A percentile compares a stretch with the other conserved stretches of the same genome.
Conservation (phyloP, 805 yeast genomes). For the Zygoascus tannicola region DNA sequence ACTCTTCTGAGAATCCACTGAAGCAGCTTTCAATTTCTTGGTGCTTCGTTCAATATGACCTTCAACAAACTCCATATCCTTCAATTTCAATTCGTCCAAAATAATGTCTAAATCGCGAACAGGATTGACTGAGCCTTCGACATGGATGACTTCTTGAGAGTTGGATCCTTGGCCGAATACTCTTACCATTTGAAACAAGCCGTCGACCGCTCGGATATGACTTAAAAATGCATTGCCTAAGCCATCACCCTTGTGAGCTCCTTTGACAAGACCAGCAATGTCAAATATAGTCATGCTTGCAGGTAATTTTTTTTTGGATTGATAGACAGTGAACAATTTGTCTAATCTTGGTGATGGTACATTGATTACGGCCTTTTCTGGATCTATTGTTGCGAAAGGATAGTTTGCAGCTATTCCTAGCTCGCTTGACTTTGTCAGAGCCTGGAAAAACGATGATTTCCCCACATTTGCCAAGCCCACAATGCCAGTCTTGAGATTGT, state of each 20-base stretch:
- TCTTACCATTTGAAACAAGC: conserved; percentile 59
- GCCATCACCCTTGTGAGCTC: conserved; percentile 96
- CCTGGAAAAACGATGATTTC: conserved; percentile 95
- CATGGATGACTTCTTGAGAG: conserved; percentile 47
- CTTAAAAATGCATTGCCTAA: conserved; percentile 66
- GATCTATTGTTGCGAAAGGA: conserved; percentile 96
- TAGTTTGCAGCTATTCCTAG: conserved; percentile 96
- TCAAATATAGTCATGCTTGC: conserved; percentile 90
- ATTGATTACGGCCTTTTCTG: conserved; percentile 93
- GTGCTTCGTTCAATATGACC: conserved; percentile 47
- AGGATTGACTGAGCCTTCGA: conserved; percentile 57
- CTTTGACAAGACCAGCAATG: conserved; percentile 96
- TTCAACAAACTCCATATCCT: conserved; percentile 59
- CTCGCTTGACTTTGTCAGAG: conserved; percentile 78
- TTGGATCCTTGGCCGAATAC: conserved; percentile 32
- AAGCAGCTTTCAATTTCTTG: conserved; percentile 31
- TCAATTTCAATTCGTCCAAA: conserved; percentile 52
- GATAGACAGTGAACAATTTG: conserved; percentile 58
- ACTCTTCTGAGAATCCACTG: conserved; percentile 39
- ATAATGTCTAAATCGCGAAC: conserved; percentile 55
- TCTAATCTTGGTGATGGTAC: conserved; percentile 91
- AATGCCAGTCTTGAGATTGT: conserved; percentile 64
- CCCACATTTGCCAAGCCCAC: conserved; percentile 93
- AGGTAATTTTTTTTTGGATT: conserved; percentile 79
- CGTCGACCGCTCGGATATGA: conserved; percentile 64